Evolutionary conservation across 345 rosid genomes (phyloP).

Genomic region (Hypericum perforatum): DNA sequence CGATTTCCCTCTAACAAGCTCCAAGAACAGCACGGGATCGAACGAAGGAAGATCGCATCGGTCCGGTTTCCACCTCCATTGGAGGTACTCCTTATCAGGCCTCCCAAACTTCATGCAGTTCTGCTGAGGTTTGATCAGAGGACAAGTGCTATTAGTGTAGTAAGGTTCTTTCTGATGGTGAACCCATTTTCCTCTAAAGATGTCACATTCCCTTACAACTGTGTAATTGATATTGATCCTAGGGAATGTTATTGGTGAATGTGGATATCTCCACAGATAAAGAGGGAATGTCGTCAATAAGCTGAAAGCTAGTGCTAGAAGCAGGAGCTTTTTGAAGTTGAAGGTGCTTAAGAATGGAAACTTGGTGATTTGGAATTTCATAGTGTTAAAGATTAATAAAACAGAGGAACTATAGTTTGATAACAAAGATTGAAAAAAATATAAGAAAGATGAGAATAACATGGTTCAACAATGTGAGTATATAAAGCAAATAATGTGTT

Average conservation of each 20-base stretch:
- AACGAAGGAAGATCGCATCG: constrained; percentile 33
- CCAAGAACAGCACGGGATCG: constrained; percentile 23
- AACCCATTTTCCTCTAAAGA: constrained; percentile 34
- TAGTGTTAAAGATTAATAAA: no score
- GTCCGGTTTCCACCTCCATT: constrained; percentile 39
- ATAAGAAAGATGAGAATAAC: no score
- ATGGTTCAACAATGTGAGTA: no score
- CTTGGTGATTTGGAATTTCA: no score
- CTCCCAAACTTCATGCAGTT: constrained; percentile 47
- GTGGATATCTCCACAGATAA: not conserved
- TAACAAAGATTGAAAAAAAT: no score
- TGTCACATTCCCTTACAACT: constrained; percentile 22
- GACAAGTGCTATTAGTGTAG: constrained; percentile 30
- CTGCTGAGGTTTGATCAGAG: constrained; percentile 25
- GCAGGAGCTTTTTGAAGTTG: constrained; percentile 3
- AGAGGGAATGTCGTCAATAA: constrained; percentile 19
- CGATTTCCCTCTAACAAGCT: constrained; percentile 33
- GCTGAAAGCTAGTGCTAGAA: constrained; percentile 5
- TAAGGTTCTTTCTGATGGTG: constrained; percentile 18
- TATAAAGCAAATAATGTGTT: no score
- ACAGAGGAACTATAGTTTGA: no score
- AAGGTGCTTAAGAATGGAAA: no score
- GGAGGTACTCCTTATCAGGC: constrained; percentile 24
- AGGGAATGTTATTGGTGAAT: constrained; percentile 1
- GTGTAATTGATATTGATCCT: not conserved